phyloP scores from a whole-genome alignment of 352 stramenopile species.

The Aphanomyces invadans region DNA sequence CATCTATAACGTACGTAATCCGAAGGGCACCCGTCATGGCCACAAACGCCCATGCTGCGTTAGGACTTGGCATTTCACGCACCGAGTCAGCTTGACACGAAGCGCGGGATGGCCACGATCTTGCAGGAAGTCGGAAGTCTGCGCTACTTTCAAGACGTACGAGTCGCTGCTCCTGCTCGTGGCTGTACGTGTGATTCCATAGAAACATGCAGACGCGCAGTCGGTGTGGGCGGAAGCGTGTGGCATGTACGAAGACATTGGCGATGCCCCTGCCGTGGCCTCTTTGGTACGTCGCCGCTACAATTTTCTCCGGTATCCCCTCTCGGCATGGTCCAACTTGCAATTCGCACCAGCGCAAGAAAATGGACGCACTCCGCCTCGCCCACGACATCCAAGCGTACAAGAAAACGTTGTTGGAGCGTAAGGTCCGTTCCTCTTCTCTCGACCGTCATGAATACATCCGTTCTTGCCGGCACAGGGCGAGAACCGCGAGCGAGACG shows the following conservation, averaged over 20 bases:
- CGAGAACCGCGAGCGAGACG: conserved; percentile 20
- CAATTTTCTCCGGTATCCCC: neutral
- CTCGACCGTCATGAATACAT: neutral
- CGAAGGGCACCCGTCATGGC: too few relatives aligned
- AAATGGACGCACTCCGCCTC: conserved; percentile 1
- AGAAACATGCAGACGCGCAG: neutral
- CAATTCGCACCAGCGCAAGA: neutral
- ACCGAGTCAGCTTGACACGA: neutral
- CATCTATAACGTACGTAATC: conserved; percentile 9
- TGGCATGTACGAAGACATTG: neutral
- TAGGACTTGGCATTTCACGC: neutral
- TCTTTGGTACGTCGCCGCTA: neutral
- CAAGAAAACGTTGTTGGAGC: neutral
- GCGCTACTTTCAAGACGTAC: neutral
- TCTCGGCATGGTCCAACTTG: neutral
- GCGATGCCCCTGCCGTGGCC: neutral
- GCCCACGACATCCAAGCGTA: neutral
- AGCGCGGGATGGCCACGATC: neutral
- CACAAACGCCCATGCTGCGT: too few relatives aligned
- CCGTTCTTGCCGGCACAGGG: neutral
- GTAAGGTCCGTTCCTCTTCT: too few relatives aligned
- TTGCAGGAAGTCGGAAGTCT: neutral
- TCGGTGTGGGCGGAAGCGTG: conserved; percentile 1
- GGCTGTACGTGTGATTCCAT: neutral
- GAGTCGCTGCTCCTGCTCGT: neutral